Evolutionary conservation across 495 filamentous ascomycete species (phyloP).

Genomic region (Thermochaetoides thermophila): DNA sequence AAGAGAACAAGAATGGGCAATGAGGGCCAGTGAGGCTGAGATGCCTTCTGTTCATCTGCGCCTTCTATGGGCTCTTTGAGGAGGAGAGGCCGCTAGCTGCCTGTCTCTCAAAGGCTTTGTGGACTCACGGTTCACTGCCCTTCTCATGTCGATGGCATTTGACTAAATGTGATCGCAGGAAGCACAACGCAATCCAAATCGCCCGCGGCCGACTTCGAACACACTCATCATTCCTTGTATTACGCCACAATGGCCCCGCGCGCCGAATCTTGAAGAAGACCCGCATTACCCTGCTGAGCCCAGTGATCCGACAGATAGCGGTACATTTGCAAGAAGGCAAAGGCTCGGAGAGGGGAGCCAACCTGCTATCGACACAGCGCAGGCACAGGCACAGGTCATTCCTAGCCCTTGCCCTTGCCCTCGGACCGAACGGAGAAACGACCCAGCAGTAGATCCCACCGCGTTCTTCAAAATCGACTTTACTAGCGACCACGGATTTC

Average conservation of each 20-base stretch:
- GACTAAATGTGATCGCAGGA: slow-evolving; percentile 2
- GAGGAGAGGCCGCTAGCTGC: no score
- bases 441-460: slow-evolving; percentile 17
- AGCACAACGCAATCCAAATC: background rate
- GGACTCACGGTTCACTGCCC: no score
- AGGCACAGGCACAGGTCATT: no score
- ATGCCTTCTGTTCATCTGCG: no score
- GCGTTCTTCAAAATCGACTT: slow-evolving; percentile 27
- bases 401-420: no score
- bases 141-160: no score
- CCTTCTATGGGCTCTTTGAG: no score
- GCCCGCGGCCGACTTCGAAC: background rate
- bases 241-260: slow-evolving; percentile 7
- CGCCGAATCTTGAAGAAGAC: slow-evolving; percentile 3
- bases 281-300: background rate
- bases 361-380: no score
- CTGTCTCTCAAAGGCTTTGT: no score
- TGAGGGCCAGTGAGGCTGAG: no score
- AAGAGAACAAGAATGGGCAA: no score
- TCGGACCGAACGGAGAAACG: no score
- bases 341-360: background rate
- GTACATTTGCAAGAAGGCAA: slow-evolving; percentile 8
- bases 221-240: slow-evolving; percentile 9
- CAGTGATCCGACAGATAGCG: slow-evolving; percentile 11
- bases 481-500: slow-evolving; percentile 30